phyloP scores from a whole-genome alignment of 192 early-diverging fungal species.

The Umbelopsis vinacea region DNA sequence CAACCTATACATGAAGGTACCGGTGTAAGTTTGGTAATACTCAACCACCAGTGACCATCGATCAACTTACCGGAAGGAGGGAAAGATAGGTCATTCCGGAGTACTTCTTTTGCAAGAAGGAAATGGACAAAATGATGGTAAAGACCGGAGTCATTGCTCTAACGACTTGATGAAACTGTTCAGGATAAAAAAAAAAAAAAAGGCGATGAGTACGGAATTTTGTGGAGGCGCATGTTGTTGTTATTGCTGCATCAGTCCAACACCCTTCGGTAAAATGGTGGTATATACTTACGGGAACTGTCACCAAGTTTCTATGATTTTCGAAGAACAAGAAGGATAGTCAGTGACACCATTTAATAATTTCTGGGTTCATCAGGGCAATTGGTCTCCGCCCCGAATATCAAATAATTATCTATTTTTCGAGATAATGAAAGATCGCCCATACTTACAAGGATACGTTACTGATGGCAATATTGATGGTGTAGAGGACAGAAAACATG shows the following conservation, averaged over 20 bases:
- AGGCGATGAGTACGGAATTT: neutral
- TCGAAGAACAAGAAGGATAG: conserved; percentile 5
- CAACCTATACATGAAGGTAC: conserved; percentile 35
- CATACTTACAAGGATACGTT: conserved; percentile 70
- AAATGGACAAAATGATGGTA: conserved; percentile 68
- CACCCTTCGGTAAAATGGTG: neutral
- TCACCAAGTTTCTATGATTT: conserved; percentile 35
- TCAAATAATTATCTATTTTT: neutral
- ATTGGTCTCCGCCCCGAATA: conserved; percentile 20
- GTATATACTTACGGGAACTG: conserved; percentile 36
- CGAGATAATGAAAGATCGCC: conserved; percentile 27
- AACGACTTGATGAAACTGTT: conserved; percentile 79
- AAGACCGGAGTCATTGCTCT: conserved; percentile 83
- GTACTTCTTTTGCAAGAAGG: conserved; percentile 62
- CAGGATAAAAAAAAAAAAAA: neutral
- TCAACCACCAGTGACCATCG: neutral
- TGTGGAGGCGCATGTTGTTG: neutral
- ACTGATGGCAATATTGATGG: conserved; percentile 74
- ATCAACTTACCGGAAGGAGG: conserved; percentile 54
- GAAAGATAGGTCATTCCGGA: conserved; percentile 62
- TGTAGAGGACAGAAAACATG: conserved; percentile 73
- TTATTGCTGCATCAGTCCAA: neutral
- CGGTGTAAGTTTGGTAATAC: neutral
- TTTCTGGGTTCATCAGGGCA: neutral
- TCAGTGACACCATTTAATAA: conserved; percentile 1